These are phyloP conservation scores for Astraeus odoratus DNA, from an alignment of 768 basidiomycete species.

Conservation along the genomic window DNA sequence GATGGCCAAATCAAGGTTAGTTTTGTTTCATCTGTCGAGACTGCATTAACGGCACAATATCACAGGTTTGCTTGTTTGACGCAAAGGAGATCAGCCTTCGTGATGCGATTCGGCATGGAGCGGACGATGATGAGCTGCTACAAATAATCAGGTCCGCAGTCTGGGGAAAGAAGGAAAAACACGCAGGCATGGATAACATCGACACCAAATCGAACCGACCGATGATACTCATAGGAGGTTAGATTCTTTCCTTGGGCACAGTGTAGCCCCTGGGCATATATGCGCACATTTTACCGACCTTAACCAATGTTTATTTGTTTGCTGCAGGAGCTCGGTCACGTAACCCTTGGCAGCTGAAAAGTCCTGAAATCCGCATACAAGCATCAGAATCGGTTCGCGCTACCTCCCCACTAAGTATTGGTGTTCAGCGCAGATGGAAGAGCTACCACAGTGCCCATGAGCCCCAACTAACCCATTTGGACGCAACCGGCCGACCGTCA, in stretches of 20 bases:
- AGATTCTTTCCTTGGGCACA: conserved; percentile 38
- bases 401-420: neutral
- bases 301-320: conserved; percentile 17
- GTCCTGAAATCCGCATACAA: neutral
- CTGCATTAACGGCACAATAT: conserved; percentile 1
- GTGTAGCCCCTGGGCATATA: conserved; percentile 8
- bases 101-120: conserved; percentile 61
- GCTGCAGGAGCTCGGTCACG: conserved; percentile 10
- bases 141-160: conserved; percentile 59
- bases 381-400: neutral
- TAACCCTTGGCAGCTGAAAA: conserved; percentile 4
- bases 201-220: conserved; percentile 73
- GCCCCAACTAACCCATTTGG: conserved; percentile 62
- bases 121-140: conserved; percentile 56
- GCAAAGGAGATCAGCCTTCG: conserved; percentile 78
- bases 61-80: conserved; percentile 82
- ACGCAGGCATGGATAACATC: conserved; percentile 79
- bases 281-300: conserved; percentile 12
- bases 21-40: neutral
- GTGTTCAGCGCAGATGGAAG: conserved; percentile 18
- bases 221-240: conserved; percentile 95
- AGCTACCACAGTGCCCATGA: conserved; percentile 8
- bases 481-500: conserved; percentile 56
- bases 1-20: conserved; percentile 84
- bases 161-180: conserved; percentile 67